A percentile compares a stretch with the other conserved stretches of the same genome.
Conservation (phyloP, 345 rosid species). For the Ceriops decandra region DNA sequence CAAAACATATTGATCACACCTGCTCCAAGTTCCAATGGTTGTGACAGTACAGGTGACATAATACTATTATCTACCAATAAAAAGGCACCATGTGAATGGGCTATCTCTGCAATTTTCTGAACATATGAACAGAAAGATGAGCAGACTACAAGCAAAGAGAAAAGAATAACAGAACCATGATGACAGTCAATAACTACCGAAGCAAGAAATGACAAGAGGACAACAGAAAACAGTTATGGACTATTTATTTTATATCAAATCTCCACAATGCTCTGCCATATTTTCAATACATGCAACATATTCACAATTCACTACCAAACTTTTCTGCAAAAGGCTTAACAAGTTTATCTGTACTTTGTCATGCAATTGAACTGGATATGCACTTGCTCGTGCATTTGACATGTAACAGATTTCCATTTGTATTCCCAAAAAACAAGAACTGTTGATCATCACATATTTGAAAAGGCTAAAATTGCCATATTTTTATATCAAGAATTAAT, state of each 20-base stretch:
- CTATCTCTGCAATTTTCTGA: conserved; percentile 81
- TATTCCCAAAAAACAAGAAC: too few relatives aligned
- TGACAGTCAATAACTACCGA: not conserved
- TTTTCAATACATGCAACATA: not conserved
- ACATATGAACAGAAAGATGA: not conserved
- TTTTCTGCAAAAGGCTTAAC: not conserved
- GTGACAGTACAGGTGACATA: conserved; percentile 86
- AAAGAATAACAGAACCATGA: not conserved
- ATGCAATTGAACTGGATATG: too few relatives aligned
- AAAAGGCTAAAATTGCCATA: not conserved
- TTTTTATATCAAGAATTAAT: not conserved
- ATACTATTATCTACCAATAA: conserved; percentile 90
- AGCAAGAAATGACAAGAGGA: not conserved
- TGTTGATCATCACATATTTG: not conserved
- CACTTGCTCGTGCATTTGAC: not conserved
- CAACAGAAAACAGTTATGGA: not conserved
- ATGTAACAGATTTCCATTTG: not conserved
- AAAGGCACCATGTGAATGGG: conserved; percentile 79
- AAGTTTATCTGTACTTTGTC: not conserved
- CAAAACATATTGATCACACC: conserved; percentile 35
- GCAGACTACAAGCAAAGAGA: not conserved
- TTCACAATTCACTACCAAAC: not conserved
- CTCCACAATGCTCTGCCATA: too few relatives aligned
- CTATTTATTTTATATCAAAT: too few relatives aligned
- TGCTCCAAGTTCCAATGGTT: conserved; percentile 90